Percentiles rank a stretch among this genome's conserved stretches.
These are phyloP conservation scores for Ligustrum vulgare DNA, from an alignment of 257 asterid species.

Conservation along the genomic window DNA sequence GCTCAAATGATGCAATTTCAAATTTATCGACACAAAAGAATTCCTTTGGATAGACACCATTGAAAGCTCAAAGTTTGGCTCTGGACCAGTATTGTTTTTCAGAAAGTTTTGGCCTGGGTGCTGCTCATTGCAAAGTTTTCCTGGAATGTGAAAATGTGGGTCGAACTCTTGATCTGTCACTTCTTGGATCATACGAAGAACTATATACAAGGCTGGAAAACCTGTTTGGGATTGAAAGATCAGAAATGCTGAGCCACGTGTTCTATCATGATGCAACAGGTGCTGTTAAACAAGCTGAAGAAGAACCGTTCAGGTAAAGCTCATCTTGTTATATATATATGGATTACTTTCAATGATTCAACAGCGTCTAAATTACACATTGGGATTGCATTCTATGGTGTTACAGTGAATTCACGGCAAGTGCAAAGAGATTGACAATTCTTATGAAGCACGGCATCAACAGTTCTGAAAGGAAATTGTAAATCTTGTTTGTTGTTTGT, in stretches of 20 bases:
- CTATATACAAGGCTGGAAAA: neutral
- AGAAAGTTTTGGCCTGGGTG: neutral
- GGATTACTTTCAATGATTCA: neutral
- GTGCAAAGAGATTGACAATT: slow-evolving; percentile 75
- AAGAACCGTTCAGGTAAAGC: neutral
- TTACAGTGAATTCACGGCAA: slow-evolving; percentile 63
- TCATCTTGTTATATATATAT: too few relatives aligned
- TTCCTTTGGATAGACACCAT: neutral
- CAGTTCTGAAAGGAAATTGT: slow-evolving; percentile 52
- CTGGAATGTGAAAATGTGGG: neutral
- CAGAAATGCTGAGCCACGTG: neutral
- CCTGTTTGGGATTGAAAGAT: neutral
- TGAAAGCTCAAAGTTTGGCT: neutral
- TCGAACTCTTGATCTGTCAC: neutral
- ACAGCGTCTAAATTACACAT: neutral
- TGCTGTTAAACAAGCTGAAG: neutral
- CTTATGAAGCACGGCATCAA: slow-evolving; percentile 47
- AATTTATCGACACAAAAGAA: neutral
- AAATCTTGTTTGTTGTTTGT: neutral
- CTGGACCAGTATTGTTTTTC: neutral
- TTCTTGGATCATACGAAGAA: neutral
- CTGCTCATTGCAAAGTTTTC: neutral
- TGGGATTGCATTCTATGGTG: neutral
- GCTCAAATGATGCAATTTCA: too few relatives aligned
- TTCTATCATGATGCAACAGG: neutral